Evolutionary conservation across 2,329 filamentous ascomycete genomes (phyloP).

Genomic region (Dichotomopilus funicola): DNA sequence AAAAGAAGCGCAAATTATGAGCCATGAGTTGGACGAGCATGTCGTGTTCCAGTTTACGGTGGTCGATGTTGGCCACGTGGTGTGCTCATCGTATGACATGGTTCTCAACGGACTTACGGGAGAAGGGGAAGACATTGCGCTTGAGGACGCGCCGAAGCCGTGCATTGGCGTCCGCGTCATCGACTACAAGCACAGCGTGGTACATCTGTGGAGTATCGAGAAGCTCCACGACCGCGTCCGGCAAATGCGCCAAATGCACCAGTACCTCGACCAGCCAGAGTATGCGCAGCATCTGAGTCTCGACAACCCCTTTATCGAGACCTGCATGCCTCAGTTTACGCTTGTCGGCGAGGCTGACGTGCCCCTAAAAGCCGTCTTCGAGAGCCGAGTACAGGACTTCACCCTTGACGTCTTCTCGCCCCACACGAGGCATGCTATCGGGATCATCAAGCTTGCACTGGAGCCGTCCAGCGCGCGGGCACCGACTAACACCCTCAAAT

Average conservation of each 20-base stretch:
- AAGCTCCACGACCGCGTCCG: conserved; percentile 84
- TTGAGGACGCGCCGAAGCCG: conserved; percentile 78
- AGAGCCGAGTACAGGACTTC: conserved; percentile 91
- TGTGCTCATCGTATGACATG: conserved; percentile 94
- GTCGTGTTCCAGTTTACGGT: conserved; percentile 94
- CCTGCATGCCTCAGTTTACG: conserved; percentile 86
- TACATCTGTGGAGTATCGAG: conserved; percentile 90
- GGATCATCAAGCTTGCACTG: conserved; percentile 81
- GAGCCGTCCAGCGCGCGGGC: conserved; percentile 92
- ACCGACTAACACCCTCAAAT: conserved; percentile 87
- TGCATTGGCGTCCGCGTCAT: conserved; percentile 86
- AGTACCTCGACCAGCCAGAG: conserved; percentile 92
- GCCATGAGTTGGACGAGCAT: conserved; percentile 87
- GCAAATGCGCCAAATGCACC: conserved; percentile 93
- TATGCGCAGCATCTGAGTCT: conserved; percentile 89
- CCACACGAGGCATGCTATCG: conserved; percentile 84
- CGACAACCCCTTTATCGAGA: conserved; percentile 87
- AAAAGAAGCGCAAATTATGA: conserved; percentile 97
- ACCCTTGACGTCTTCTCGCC: conserved; percentile 84
- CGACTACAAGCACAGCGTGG: conserved; percentile 78
- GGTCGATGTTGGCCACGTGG: conserved; percentile 77
- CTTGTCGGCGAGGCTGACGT: conserved; percentile 90
- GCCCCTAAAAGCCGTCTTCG: conserved; percentile 85
- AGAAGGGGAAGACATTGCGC: conserved; percentile 73
- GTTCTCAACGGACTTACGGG: conserved; percentile 84